Percentiles rank a stretch among this genome's conserved stretches.
phyloP scores from a whole-genome alignment of 139 green algal species.

The Coelastrella sp. region DNA sequence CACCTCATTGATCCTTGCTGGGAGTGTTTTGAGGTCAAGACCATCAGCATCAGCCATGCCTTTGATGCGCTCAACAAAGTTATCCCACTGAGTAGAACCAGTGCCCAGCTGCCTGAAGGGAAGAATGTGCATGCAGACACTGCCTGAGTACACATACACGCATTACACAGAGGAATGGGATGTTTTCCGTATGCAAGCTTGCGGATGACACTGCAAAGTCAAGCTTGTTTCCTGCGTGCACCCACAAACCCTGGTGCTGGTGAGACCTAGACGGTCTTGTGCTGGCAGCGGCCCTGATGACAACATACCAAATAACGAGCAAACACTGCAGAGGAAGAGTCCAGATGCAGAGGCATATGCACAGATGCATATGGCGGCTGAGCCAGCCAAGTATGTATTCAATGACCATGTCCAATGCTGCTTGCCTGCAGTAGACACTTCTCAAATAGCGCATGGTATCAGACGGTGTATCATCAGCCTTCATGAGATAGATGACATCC shows the following conservation, averaged over 20 bases:
- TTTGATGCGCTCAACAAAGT: conserved; percentile 53
- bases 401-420: conserved; percentile 44
- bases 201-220: background rate
- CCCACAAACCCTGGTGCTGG: too few relatives aligned
- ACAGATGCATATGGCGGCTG: too few relatives aligned
- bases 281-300: too few relatives aligned
- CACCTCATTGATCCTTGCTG: conserved; percentile 7
- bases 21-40: background rate
- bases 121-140: background rate
- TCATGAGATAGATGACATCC: conserved; percentile 75
- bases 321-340: too few relatives aligned
- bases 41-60: conserved; percentile 45
- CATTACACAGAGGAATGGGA: too few relatives aligned
- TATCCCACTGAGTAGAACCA: conserved; percentile 52
- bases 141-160: too few relatives aligned
- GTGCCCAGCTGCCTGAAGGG: conserved; percentile 52
- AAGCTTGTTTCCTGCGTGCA: too few relatives aligned
- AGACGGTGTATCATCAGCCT: conserved; percentile 41
- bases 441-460: conserved; percentile 21
- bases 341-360: too few relatives aligned
- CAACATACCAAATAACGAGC: too few relatives aligned
- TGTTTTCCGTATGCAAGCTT: too few relatives aligned
- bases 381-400: too few relatives aligned
- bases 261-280: too few relatives aligned
- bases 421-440: background rate